Evolutionary conservation across 352 stramenopile species (phyloP).

Genomic region (Globisporangium echinulatum): DNA sequence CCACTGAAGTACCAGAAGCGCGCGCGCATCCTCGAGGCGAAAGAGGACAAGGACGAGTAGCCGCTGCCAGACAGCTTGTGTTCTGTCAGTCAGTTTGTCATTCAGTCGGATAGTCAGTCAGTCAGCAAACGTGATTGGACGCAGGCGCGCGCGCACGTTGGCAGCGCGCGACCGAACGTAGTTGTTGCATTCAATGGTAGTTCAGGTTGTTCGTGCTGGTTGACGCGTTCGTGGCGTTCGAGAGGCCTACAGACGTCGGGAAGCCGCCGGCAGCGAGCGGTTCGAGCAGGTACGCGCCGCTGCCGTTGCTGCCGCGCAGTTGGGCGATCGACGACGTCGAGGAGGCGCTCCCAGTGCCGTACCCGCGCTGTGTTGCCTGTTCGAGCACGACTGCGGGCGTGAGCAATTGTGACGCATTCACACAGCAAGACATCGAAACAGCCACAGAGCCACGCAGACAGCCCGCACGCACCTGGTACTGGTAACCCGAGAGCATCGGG

Average conservation of each 20-base stretch:
- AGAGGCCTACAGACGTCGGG: conserved; percentile 21
- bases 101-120: too few relatives aligned
- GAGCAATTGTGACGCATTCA: not conserved
- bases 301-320: conserved; percentile 38
- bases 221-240: not conserved
- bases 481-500: conserved; percentile 54
- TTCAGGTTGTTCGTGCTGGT: conserved; percentile 1
- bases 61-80: not conserved
- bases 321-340: conserved; percentile 24
- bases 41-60: conserved; percentile 8
- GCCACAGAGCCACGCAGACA: not conserved
- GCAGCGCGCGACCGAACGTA: not conserved
- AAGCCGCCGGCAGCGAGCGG: conserved; percentile 36
- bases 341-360: conserved; percentile 23
- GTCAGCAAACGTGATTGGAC: not conserved
- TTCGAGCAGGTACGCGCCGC: conserved; percentile 36
- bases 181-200: conserved; percentile 5
- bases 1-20: conserved; percentile 27
- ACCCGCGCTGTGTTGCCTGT: conserved; percentile 34
- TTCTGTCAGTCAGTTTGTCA: not conserved
- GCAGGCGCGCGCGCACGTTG: not conserved
- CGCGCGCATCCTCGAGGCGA: conserved; percentile 10
- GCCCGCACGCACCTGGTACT: conserved; percentile 41
- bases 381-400: not conserved
- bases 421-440: too few relatives aligned